A percentile compares a stretch with the other conserved stretches of the same genome.
Conservation (phyloP, 2,329 filamentous ascomycete genomes). For the Fusarium nodosum region DNA sequence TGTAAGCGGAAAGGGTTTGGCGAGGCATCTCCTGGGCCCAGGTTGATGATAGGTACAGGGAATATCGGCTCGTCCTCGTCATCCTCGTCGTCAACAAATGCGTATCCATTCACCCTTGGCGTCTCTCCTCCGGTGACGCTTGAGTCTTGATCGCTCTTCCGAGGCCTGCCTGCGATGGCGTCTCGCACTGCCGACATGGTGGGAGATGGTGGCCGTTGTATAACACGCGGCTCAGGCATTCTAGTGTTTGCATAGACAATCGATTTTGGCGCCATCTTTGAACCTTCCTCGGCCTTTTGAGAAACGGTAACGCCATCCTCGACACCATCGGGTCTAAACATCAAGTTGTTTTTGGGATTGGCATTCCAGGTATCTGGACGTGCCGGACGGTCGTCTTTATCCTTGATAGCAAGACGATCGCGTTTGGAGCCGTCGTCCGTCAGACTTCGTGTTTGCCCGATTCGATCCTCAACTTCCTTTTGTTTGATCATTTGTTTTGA, state of each 20-base stretch:
- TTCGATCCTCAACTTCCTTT: conserved; percentile 70
- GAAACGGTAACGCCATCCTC: conserved; percentile 73
- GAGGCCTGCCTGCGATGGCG: conserved; percentile 81
- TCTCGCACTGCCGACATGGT: conserved; percentile 87
- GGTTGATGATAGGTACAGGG: conserved; percentile 62
- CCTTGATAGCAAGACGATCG: conserved; percentile 73
- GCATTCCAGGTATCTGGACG: conserved; percentile 82
- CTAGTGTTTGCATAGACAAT: conserved; percentile 89
- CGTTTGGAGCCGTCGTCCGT: conserved; percentile 69
- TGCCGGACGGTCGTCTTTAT: conserved; percentile 79
- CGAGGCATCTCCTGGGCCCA: conserved; percentile 71
- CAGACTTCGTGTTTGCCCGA: conserved; percentile 62
- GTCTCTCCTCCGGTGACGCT: conserved; percentile 73
- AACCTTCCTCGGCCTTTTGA: conserved; percentile 76
- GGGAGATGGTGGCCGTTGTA: conserved; percentile 75
- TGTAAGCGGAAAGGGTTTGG: conserved; percentile 87
- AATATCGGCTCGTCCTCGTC: conserved; percentile 55
- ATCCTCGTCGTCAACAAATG: conserved; percentile 89
- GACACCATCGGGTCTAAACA: conserved; percentile 82
- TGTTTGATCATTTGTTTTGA: conserved; percentile 82
- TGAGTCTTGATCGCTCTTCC: conserved; percentile 72
- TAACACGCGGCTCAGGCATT: conserved; percentile 67
- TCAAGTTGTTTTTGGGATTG: conserved; percentile 83
- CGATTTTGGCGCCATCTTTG: conserved; percentile 80
- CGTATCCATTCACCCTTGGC: conserved; percentile 91